Conservation (phyloP, 2,329 filamentous ascomycete species). For the Cladophialophora exuberans region DNA sequence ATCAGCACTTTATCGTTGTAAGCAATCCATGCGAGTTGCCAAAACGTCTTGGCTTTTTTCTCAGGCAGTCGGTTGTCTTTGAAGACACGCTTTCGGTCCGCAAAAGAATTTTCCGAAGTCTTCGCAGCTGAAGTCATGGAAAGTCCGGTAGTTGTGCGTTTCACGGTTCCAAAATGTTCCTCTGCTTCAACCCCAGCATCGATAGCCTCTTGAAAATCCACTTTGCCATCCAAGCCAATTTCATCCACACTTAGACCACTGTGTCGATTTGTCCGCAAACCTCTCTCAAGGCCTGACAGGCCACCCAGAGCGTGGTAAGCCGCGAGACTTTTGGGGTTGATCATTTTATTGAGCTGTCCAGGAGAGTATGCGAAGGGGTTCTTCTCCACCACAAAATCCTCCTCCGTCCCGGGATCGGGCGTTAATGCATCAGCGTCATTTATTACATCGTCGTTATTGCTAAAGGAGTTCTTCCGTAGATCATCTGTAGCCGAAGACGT, state of each 20-base stretch:
- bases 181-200: conserved; percentile 29
- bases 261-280: conserved; percentile 66
- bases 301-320: conserved; percentile 78
- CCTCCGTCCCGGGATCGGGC: conserved; percentile 72
- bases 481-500: conserved; percentile 47
- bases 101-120: conserved; percentile 42
- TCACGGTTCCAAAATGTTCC: conserved; percentile 27
- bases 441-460: conserved; percentile 53
- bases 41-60: conserved; percentile 67
- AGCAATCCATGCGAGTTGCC: conserved; percentile 71
- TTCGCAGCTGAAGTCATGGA: conserved; percentile 30
- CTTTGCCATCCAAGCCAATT: conserved; percentile 61
- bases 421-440: conserved; percentile 66
- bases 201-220: conserved; percentile 69
- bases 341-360: conserved; percentile 73
- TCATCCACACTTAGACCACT: conserved; percentile 74
- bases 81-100: conserved; percentile 71
- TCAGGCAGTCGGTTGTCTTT: conserved; percentile 68
- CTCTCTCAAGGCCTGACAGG: conserved; percentile 71
- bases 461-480: conserved; percentile 39
- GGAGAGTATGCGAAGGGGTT: conserved; percentile 75
- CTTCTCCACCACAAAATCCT: conserved; percentile 67
- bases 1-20: conserved; percentile 79
- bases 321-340: conserved; percentile 76
- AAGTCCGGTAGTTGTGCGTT: conserved; percentile 26